These are phyloP conservation scores for Alternaria triticimaculans DNA, from an alignment of 2,329 filamentous ascomycete species.

Conservation along the genomic window DNA sequence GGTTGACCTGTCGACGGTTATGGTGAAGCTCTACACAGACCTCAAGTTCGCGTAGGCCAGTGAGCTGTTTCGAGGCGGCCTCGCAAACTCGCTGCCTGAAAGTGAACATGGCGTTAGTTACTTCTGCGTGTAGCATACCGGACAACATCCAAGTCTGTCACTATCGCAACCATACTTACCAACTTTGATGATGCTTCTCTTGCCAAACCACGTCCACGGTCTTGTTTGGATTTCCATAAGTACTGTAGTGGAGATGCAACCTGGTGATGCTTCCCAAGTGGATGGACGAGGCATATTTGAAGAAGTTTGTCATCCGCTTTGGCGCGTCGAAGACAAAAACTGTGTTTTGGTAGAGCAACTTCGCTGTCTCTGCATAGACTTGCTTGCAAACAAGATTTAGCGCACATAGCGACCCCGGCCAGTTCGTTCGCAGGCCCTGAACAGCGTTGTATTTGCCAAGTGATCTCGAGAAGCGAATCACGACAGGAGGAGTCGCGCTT, in stretches of 20 bases:
- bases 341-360: constrained; percentile 38
- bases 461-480: constrained; percentile 24
- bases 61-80: constrained; percentile 25
- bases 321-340: constrained; percentile 41
- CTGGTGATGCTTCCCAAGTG: constrained; percentile 33
- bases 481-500: neutral
- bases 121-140: neutral
- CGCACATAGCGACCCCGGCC: constrained; percentile 36
- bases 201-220: constrained; percentile 26
- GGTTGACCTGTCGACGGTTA: constrained; percentile 24
- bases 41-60: constrained; percentile 26
- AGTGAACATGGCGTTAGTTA: neutral
- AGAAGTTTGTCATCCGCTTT: constrained; percentile 33
- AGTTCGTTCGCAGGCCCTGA: constrained; percentile 32
- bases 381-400: constrained; percentile 40
- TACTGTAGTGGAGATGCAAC: constrained; percentile 39
- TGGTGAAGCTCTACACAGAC: constrained; percentile 30
- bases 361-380: constrained; percentile 32
- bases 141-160: neutral
- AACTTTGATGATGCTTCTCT: constrained; percentile 32
- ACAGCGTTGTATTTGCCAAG: constrained; percentile 27
- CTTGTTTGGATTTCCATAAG: constrained; percentile 32
- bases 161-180: constrained; percentile 14
- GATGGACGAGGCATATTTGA: constrained; percentile 22
- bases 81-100: constrained; percentile 23